Evolutionary conservation across 2,329 filamentous ascomycete genomes (phyloP), one percentile per base, ranked within the genome.

Genomic region (Cladosporium sp.): DNA sequence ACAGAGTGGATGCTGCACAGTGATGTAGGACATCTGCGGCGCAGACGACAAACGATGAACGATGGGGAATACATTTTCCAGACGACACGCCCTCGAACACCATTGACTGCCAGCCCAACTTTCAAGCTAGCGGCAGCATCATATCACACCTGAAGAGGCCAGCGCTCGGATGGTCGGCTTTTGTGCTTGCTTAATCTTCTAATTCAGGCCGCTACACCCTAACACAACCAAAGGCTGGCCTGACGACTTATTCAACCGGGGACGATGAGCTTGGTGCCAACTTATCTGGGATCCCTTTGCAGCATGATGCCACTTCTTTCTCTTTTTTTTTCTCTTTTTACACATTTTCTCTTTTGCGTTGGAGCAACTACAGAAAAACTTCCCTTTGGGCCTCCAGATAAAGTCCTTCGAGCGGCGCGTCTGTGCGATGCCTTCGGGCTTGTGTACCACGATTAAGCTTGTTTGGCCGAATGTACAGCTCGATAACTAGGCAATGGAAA

Each of bases 1-100:
- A 83, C 92, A 87, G 73, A 91, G 89, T 77, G 91, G 93, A 75
- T 99, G 95, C 88, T 99, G 95, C 84, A 86, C 90, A 75, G 89
- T 99, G 81, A 98, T 98, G 94, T 98, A 85, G 83, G 51, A 57
- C 61, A 44, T 28, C 51, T 34, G 51, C 51, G 34, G 36, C 49
- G 38, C 61, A 64, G 51, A 64, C 51, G 51, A 64, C 49, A 64
- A 64, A 64, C 34, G 61, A 64, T 64, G 34, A 64, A 55, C 36
- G 36, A 64, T 26, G 61, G 51, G 36, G 14, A 21, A 63, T 61
- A 26, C 49, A 62, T 34, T 55, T 47, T 47, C 41, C 41, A 47
- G 52, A 55, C 52, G 28, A 32, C 52, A 55, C 52, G 32, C 52
- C 28, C 18, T 34, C 28, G 28, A n/a, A 55, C 28, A 55, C 10